Conservation (phyloP, 148 eudicot genomes). For the Heliosperma pusillum region DNA sequence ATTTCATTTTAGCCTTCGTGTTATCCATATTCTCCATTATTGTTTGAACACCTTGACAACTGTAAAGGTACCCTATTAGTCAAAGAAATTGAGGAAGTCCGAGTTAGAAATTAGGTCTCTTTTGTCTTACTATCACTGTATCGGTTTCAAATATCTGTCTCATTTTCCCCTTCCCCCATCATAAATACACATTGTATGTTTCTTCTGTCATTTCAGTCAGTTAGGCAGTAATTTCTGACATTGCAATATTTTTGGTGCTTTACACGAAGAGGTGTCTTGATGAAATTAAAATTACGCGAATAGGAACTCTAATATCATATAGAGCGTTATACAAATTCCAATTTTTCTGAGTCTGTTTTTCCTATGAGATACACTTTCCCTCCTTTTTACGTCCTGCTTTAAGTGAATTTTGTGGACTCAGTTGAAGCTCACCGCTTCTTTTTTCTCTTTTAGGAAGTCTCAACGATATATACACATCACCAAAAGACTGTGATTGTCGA, state of each 20-base stretch:
- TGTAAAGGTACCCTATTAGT: background rate
- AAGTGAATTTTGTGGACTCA: background rate
- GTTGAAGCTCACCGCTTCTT: constrained; percentile 12
- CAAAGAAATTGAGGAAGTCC: background rate
- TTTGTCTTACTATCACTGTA: background rate
- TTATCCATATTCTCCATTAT: background rate
- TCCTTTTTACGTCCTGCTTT: background rate
- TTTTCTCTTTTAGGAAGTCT: constrained; percentile 60
- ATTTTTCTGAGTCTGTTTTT: background rate
- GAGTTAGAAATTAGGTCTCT: background rate
- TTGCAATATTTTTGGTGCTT: background rate
- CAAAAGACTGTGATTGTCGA: constrained; percentile 90
- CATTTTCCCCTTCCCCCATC: background rate
- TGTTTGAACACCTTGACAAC: background rate
- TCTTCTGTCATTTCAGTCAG: background rate
- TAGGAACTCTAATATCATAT: background rate
- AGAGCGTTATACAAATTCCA: background rate
- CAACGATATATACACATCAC: constrained; percentile 89
- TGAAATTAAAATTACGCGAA: background rate
- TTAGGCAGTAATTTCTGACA: background rate
- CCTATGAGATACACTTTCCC: background rate
- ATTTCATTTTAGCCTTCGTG: background rate
- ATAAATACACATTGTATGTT: background rate
- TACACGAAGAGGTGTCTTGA: background rate
- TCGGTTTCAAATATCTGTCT: background rate